Conservation (phyloP, 208 protist species). For the Trypanosomatidae sp. region DNA sequence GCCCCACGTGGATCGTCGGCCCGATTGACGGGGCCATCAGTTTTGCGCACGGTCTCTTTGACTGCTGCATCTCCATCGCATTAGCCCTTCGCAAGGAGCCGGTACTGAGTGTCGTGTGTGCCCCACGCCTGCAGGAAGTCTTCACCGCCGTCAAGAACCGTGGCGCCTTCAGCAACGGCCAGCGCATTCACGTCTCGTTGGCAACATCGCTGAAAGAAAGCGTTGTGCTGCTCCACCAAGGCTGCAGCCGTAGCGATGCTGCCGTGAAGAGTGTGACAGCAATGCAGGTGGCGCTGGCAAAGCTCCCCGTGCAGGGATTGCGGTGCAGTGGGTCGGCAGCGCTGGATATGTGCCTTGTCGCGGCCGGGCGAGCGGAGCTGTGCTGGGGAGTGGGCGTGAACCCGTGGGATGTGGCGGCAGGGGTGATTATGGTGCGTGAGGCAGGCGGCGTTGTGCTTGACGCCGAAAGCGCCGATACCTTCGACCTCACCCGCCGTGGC, state of each 20-base stretch:
- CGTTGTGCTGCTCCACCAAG: slow-evolving; percentile 68
- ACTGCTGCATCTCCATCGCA: slow-evolving; percentile 87
- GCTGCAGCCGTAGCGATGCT: slow-evolving; percentile 49
- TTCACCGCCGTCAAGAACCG: slow-evolving; percentile 76
- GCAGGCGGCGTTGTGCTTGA: slow-evolving; percentile 89
- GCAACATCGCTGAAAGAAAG: slow-evolving; percentile 39
- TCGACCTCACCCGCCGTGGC: slow-evolving; percentile 52
- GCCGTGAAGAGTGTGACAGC: slow-evolving; percentile 49
- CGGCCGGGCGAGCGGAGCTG: slow-evolving; percentile 65
- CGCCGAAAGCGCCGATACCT: slow-evolving; percentile 60
- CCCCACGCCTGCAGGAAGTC: slow-evolving; percentile 76
- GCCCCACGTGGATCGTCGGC: slow-evolving; percentile 86
- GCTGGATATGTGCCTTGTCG: slow-evolving; percentile 89
- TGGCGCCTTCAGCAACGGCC: slow-evolving; percentile 86
- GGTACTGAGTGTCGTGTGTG: slow-evolving; percentile 78
- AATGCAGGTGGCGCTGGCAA: slow-evolving; percentile 64
- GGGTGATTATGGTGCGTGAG: slow-evolving; percentile 82
- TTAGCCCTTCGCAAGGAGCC: slow-evolving; percentile 71
- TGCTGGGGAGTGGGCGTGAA: slow-evolving; percentile 81
- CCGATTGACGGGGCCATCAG: slow-evolving; percentile 81
- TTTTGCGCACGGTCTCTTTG: slow-evolving; percentile 82
- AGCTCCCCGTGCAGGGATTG: slow-evolving; percentile 69
- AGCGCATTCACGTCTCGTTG: slow-evolving; percentile 78
- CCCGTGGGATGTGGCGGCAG: slow-evolving; percentile 80
- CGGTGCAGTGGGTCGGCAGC: slow-evolving; percentile 72